A percentile compares a stretch with the other conserved stretches of the same genome.
These are phyloP conservation scores for Zelonia costaricensis DNA, from an alignment of 208 protist genomes.

Conservation along the genomic window DNA sequence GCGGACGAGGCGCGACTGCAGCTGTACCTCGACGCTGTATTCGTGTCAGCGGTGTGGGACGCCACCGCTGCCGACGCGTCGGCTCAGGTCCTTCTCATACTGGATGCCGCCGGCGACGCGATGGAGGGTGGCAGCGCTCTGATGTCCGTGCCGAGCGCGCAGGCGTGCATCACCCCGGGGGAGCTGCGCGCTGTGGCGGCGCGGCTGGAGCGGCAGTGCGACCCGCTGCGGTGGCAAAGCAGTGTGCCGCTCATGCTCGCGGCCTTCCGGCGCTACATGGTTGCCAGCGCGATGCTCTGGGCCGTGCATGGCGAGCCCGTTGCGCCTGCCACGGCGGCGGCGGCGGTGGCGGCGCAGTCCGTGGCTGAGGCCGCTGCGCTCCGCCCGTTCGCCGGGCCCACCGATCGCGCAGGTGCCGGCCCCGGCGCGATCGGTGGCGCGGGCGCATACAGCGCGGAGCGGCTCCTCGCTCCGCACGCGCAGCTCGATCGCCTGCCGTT, in stretches of 20 bases:
- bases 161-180: background rate
- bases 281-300: slow-evolving; percentile 20
- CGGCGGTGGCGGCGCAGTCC: background rate
- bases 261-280: slow-evolving; percentile 14
- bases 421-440: background rate
- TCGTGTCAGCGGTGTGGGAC: slow-evolving; percentile 17
- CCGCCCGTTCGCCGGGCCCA: background rate
- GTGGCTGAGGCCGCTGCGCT: slow-evolving; percentile 1
- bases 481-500: slow-evolving; percentile 10
- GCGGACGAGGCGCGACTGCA: slow-evolving; percentile 23
- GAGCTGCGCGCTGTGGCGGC: slow-evolving; percentile 6
- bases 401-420: background rate
- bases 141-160: too few relatives aligned
- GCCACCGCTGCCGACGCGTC: too few relatives aligned
- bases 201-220: slow-evolving; percentile 12
- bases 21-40: slow-evolving; percentile 17
- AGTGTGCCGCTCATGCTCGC: slow-evolving; percentile 4
- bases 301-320: background rate
- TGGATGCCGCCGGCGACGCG: too few relatives aligned
- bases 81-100: too few relatives aligned
- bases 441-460: background rate
- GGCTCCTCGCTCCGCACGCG: slow-evolving; percentile 15
- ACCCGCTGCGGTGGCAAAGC: slow-evolving; percentile 25
- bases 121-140: background rate
- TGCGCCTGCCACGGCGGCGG: too few relatives aligned